phyloP scores from a whole-genome alignment of 495 filamentous ascomycete species.

The Tuber borchii region DNA sequence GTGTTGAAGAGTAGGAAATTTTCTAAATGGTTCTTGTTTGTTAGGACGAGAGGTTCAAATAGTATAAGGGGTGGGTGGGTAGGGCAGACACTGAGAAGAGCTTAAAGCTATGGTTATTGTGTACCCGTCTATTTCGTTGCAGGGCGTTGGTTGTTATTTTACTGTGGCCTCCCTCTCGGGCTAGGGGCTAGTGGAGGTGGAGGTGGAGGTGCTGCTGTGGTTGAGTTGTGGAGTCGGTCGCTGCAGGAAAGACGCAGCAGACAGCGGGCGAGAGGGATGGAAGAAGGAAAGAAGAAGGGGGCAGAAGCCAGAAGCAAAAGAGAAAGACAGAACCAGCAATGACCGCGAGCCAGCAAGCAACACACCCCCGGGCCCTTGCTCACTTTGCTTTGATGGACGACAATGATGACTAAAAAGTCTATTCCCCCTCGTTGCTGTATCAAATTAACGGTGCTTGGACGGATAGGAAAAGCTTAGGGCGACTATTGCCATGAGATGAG shows the following conservation, averaged over 20 bases:
- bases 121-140: neutral
- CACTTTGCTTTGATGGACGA: neutral
- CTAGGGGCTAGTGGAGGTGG: conserved; percentile 5
- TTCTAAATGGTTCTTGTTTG: neutral
- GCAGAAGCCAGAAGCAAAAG: neutral
- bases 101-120: neutral
- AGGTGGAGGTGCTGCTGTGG: conserved; percentile 24
- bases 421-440: neutral
- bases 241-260: conserved; percentile 20
- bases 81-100: neutral
- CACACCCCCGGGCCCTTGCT: neutral
- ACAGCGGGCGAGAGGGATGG: conserved; percentile 15
- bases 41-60: neutral
- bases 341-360: neutral
- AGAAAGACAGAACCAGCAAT: neutral
- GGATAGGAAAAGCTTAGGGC: neutral
- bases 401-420: neutral
- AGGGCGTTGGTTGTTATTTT: conserved; percentile 7
- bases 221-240: conserved; percentile 22
- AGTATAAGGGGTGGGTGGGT: neutral
- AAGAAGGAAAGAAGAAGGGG: conserved; percentile 13
- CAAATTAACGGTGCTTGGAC: neutral
- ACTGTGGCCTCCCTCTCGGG: conserved; percentile 16
- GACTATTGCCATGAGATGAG: neutral
- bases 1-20: neutral